Conservation (phyloP, 306 rosid genomes). For the Casuarina equisetifolia region DNA sequence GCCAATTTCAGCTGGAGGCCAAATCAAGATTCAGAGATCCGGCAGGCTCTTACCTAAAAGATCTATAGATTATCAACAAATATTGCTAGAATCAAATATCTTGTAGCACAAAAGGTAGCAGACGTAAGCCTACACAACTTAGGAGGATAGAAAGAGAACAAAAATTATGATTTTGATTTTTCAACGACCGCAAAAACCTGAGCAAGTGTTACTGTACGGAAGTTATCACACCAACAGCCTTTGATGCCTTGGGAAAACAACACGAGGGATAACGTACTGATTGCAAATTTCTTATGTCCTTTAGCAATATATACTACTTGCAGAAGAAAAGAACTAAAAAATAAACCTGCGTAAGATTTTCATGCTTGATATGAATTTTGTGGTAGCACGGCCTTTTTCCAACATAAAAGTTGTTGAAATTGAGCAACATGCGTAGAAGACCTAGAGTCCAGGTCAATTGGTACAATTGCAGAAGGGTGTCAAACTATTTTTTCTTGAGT, state of each 20-base stretch:
- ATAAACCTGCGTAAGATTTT: background rate
- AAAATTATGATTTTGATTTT: background rate
- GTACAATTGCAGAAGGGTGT: background rate
- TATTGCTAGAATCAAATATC: background rate
- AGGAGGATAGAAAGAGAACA: background rate
- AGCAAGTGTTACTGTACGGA: background rate
- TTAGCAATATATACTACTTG: too few relatives aligned
- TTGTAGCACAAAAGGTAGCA: background rate
- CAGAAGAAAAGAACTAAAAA: background rate
- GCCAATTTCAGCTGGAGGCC: background rate
- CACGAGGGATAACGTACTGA: background rate
- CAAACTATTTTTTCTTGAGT: background rate
- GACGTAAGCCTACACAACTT: background rate
- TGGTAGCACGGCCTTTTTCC: background rate
- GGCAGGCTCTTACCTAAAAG: background rate
- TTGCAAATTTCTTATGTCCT: background rate
- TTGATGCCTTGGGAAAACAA: background rate
- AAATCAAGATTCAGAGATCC: background rate
- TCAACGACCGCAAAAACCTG: background rate
- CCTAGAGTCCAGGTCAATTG: background rate
- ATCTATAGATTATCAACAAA: background rate
- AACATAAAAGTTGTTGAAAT: background rate
- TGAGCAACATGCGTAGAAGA: background rate
- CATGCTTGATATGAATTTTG: background rate
- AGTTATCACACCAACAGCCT: background rate